phyloP scores from a whole-genome alignment of 768 basidiomycete species.

The Termitomyces heimii region DNA sequence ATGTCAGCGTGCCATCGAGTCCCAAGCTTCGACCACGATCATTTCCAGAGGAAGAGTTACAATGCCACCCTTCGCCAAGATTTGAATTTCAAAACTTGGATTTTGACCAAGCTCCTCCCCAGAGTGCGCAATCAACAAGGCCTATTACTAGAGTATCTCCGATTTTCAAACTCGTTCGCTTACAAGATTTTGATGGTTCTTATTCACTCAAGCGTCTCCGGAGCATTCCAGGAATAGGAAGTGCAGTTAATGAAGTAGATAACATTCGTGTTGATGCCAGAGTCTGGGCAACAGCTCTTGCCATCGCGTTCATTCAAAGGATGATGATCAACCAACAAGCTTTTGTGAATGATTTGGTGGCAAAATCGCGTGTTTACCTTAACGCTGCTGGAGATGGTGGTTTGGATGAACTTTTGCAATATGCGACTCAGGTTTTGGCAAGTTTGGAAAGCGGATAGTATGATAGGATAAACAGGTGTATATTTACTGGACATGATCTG shows the following conservation, averaged over 20 bases:
- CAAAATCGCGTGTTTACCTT: conserved; percentile 38
- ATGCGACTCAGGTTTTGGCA: conserved; percentile 1
- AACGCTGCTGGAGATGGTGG: conserved; percentile 4
- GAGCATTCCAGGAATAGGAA: conserved; percentile 28
- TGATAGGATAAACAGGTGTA: too few relatives aligned
- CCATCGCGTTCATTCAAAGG: conserved; percentile 37
- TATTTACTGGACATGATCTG: too few relatives aligned
- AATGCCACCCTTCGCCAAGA: conserved; percentile 27
- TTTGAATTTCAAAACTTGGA: conserved; percentile 11
- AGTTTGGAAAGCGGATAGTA: background rate
- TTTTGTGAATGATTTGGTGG: conserved; percentile 33
- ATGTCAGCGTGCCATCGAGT: conserved; percentile 25
- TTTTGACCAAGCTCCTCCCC: conserved; percentile 3
- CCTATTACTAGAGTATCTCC: conserved; percentile 8
- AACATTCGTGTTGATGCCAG: conserved; percentile 23
- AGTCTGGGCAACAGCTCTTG: conserved; percentile 46
- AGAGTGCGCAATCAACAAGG: background rate
- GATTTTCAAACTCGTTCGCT: conserved; percentile 26
- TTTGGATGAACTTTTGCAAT: conserved; percentile 14
- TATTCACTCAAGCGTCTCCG: conserved; percentile 29
- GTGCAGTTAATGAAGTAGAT: conserved; percentile 23
- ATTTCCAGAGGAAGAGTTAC: conserved; percentile 14
- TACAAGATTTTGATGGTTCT: conserved; percentile 44
- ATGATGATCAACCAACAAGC: conserved; percentile 32
- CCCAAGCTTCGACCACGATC: conserved; percentile 16